Evolutionary conservation across 306 rosid genomes (phyloP), one percentile per base, ranked within the genome.

Genomic region (Glycine latifolia): DNA sequence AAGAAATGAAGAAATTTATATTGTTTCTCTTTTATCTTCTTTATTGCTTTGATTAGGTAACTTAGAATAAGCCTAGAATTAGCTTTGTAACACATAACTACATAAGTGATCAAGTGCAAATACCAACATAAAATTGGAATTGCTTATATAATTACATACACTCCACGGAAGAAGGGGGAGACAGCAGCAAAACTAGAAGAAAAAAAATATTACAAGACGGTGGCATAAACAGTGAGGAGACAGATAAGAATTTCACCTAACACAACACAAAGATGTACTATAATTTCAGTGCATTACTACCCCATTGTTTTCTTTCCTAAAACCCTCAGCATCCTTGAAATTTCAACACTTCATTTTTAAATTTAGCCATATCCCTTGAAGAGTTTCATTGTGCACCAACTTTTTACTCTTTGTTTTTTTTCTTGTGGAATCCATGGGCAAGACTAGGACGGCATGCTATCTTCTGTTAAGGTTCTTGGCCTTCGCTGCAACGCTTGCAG

Each of bases 391-490:
- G 48, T 67, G 77, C 81, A 71, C 39, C 68, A 67, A 35, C 17
- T 31, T 26, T 26, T 26, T 26, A 26, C 31, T 26, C 31, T 26
- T 37, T 8, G 7, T 8, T 43, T 33, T n/a, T 4, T 47, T 56
- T 11, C 60, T 41, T 60, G 11, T 16, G 69, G 63, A 67, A 81
- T 15, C 78, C 39, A 87, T 87, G 84, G 85, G 78, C 37, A 89
- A 87, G 73, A 49, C 82, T 59, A 81, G 71, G 85, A 82, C 94
- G 73, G 48, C 91, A 6, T 79, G 84, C 81, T 85, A 68, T 53
- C 86, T 94, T 44, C 66, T 87, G 52, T 16, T 88, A 16, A 88
- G 98, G 91, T 81, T 92, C 39, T 20, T 88, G 81, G 98, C 94
- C 16, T 83, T 91, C 6, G 90, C 62, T 0, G 90, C 98, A 8